Base-by-base conservation (phyloP, 1,284 basidiomycete species). In the Farysia itapuensis region DNA sequence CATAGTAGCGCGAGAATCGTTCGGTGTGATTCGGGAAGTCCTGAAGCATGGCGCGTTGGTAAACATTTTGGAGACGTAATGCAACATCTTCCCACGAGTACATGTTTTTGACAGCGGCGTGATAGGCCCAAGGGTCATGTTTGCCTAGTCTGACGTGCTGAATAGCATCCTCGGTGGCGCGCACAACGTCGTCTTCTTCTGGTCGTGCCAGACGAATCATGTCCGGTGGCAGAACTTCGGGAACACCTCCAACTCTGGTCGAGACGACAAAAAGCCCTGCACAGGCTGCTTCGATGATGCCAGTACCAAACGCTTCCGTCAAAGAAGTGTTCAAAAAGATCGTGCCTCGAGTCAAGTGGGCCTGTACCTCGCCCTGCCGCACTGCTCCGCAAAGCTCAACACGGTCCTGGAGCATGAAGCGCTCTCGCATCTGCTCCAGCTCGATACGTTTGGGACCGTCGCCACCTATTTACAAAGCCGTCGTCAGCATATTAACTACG, bases 301-400 rank as follows among this genome's bases (percentile, higher is more conserved):
- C 88, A 58, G 94, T 98, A 0, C 95, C 94, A 69, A 99, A 99
- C 0, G 95, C 85, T 77, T 99, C 94, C 0, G 94, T 99, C 16
- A 99, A 82, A 0, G 90, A 93, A 0, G 94, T 94, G 75, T 94
- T 95, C 79, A 98, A 82, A 78, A 90, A 97, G 57, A 99, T 93
- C 8, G 90, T 82, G 0, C 93, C 92, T 36, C 85, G 83, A 7
- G 82, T 80, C 16, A 98, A 82, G 18, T 96, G 85, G n/a, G 84
- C 82, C 35, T 84, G 83, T 15, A 96, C 95, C 45, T 94, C 87
- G 20, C 83, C 83, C 45, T 88, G 89, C 9, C 82, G 81, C 4
- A 98, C 83, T 2, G 86, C 80, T 0, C 95, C 95, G 0, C 96
- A 82, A 0, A 98, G 81, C 63, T 89, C 84, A 24, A 99, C 90